Percentiles rank a stretch among this genome's conserved stretches.
Evolutionary conservation across 2,329 filamentous ascomycete species (phyloP).

Genomic region (Monosporascus sp.): DNA sequence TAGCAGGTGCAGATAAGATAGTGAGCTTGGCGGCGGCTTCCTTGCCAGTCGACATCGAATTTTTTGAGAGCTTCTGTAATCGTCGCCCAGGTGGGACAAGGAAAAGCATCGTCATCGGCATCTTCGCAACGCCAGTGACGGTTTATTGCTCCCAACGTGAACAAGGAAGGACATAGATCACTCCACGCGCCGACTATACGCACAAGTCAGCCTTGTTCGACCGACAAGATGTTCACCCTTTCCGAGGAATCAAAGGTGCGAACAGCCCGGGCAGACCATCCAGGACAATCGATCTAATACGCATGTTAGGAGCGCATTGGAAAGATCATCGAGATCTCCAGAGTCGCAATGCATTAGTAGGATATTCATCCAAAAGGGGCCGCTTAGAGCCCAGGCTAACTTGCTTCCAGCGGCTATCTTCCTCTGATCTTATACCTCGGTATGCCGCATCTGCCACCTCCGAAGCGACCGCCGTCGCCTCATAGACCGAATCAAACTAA

Average conservation of each 20-base stretch:
- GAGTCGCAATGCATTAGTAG: constrained; percentile 94
- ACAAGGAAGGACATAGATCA: background rate
- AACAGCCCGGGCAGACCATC: background rate
- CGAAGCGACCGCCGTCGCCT: background rate
- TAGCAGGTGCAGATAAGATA: background rate
- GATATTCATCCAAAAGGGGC: constrained; percentile 24
- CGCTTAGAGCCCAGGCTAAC: constrained; percentile 28
- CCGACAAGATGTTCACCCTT: constrained; percentile 55
- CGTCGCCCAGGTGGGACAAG: background rate
- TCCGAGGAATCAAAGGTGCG: constrained; percentile 96
- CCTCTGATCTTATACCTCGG: constrained; percentile 95
- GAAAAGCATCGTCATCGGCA: background rate
- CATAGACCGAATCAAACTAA: constrained; percentile 6
- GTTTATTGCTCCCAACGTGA: background rate
- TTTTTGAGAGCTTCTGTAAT: background rate
- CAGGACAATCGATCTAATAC: constrained; percentile 4
- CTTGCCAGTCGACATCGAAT: background rate
- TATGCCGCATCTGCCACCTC: constrained; percentile 37
- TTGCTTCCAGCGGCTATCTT: constrained; percentile 71
- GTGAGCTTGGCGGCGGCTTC: background rate
- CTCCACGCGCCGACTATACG: background rate
- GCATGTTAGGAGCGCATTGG: constrained; percentile 82
- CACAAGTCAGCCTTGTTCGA: no score
- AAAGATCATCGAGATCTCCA: constrained; percentile 90
- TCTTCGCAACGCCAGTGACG: background rate